Evolutionary conservation across 805 yeast genomes (phyloP).

Genomic region (Zygoascus biomembranicola): DNA sequence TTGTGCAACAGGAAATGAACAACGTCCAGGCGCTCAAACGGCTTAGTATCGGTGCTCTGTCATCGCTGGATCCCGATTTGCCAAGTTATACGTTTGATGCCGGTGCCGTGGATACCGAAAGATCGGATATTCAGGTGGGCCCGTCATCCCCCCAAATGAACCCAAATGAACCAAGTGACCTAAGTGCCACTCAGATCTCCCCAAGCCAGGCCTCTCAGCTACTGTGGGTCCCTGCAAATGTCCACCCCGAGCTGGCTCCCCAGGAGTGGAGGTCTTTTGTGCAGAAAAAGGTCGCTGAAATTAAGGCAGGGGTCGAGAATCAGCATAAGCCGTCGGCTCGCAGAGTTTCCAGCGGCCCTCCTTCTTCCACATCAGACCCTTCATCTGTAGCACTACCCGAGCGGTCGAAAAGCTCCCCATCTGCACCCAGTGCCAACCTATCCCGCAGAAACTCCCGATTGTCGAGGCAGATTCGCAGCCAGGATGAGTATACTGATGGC

Average conservation of each 20-base stretch:
- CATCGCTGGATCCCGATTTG: constrained; percentile 33
- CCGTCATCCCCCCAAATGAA: background rate
- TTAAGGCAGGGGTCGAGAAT: constrained; percentile 17
- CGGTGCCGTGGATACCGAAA: background rate
- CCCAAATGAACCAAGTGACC: background rate
- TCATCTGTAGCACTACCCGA: background rate
- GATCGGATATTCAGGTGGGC: background rate
- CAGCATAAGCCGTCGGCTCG: constrained; percentile 3
- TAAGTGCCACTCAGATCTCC: background rate
- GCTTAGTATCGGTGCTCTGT: constrained; percentile 30
- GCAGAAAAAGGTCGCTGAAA: constrained; percentile 31
- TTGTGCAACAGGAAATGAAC: constrained; percentile 35
- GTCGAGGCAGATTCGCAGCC: constrained; percentile 27
- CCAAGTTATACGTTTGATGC: constrained; percentile 15
- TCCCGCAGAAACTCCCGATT: constrained; percentile 25
- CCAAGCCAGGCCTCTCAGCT: constrained; percentile 27
- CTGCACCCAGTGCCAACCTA: background rate
- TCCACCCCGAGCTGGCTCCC: constrained; percentile 94
- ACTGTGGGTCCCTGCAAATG: constrained; percentile 92
- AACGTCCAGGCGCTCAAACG: constrained; percentile 34
- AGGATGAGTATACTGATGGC: constrained; percentile 27
- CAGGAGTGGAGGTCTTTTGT: constrained; percentile 50
- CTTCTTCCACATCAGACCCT: constrained; percentile 1
- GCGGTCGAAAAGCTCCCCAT: constrained; percentile 2
- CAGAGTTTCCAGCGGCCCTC: background rate